Evolutionary conservation across 805 yeast species (phyloP).

Genomic region (Teunomyces tritomae): DNA sequence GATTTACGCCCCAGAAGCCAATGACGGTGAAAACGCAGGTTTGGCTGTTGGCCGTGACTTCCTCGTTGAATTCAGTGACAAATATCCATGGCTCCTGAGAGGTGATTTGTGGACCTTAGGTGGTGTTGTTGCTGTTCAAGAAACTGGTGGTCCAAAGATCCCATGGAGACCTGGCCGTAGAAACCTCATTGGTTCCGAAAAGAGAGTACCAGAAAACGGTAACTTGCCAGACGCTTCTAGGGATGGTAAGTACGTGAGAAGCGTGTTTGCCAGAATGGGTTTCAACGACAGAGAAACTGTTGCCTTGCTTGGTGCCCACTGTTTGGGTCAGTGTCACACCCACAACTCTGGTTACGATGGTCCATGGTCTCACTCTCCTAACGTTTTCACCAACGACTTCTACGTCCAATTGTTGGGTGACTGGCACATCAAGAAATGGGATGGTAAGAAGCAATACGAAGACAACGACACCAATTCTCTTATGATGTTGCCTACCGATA

Average conservation of each 20-base stretch:
- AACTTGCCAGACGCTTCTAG: conserved; percentile 50
- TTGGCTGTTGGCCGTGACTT: conserved; percentile 53
- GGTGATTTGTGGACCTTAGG: conserved; percentile 73
- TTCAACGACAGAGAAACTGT: conserved; percentile 38
- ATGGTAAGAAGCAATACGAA: conserved; percentile 41
- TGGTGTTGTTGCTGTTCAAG: conserved; percentile 65
- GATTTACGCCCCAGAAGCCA: conserved; percentile 47
- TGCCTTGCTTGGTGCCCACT: conserved; percentile 43
- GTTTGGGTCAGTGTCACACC: conserved; percentile 39
- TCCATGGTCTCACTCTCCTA: conserved; percentile 40
- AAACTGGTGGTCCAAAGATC: conserved; percentile 61
- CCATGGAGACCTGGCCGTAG: conserved; percentile 54
- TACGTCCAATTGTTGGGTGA: conserved; percentile 40
- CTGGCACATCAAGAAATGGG: conserved; percentile 52
- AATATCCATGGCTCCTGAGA: conserved; percentile 60
- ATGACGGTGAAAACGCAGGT: conserved; percentile 53
- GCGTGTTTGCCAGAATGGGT: conserved; percentile 47
- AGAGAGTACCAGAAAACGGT: conserved; percentile 44
- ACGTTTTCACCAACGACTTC: conserved; percentile 42
- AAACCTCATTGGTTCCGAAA: conserved; percentile 27
- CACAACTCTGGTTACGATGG: conserved; percentile 40
- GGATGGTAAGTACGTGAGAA: conserved; percentile 44
- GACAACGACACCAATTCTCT: conserved; percentile 36
- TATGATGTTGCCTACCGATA: conserved; percentile 63
- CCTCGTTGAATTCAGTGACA: conserved; percentile 50